These are phyloP conservation scores for Aspergillus phoenicis DNA, from an alignment of 2,329 filamentous ascomycete species.

Conservation along the genomic window DNA sequence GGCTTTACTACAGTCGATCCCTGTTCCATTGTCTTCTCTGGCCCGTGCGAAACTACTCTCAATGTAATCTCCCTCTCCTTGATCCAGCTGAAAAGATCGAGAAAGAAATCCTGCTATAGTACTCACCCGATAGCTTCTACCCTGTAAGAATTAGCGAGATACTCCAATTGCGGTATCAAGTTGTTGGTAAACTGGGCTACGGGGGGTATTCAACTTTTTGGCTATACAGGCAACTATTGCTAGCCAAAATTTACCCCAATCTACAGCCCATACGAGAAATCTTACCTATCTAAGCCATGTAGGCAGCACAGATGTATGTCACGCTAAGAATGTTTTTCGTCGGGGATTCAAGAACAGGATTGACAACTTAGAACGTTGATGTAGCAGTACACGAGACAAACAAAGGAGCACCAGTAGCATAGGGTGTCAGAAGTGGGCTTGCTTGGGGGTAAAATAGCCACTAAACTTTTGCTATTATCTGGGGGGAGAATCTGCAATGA, in stretches of 20 bases:
- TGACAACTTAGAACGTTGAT: too few species aligned
- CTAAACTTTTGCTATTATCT: too few species aligned
- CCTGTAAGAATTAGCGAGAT: conserved; percentile 18
- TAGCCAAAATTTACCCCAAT: neutral
- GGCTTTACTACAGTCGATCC: neutral
- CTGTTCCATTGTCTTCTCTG: neutral
- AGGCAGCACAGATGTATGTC: neutral
- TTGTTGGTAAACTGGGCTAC: conserved; percentile 20
- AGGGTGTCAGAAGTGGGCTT: too few species aligned
- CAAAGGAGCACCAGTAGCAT: too few species aligned
- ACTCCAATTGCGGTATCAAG: conserved; percentile 19
- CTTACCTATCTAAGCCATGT: neutral
- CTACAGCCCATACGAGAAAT: neutral
- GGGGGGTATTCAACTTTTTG: conserved; percentile 16
- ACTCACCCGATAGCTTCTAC: conserved; percentile 15
- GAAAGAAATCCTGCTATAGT: conserved; percentile 18
- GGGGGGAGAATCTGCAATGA: too few species aligned
- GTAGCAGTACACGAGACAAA: too few species aligned
- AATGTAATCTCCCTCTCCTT: neutral
- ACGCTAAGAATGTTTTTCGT: neutral
- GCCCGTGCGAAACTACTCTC: neutral
- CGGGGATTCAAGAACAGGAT: too few species aligned
- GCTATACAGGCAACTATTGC: conserved; percentile 2
- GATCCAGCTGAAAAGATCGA: conserved; percentile 13
- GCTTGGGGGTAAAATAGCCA: too few species aligned